Evolutionary conservation across 345 rosid species (phyloP), one percentile per base, ranked within the genome.

Genomic region (Microthlaspi erraticum): DNA sequence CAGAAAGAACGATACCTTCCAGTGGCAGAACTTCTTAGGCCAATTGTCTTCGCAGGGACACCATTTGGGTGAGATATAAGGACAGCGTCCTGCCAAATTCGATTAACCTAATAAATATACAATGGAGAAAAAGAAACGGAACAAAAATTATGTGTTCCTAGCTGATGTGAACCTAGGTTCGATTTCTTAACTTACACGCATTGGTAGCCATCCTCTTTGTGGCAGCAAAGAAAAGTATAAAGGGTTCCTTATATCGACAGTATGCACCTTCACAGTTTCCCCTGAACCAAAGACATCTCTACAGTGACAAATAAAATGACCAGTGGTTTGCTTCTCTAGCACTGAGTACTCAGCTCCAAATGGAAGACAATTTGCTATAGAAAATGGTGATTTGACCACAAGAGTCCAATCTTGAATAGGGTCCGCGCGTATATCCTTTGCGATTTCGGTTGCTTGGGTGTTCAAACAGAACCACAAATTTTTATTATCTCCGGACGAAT

Each of bases 361-460:
- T 46, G 97, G 99, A 81, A 94, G 99, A 79, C 80, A 86, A 71
- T 83, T 89, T 78, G 87, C 70, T 70, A 94, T 75, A 52, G 88
- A 87, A 52, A 94, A 77, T 18, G 99, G 99, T 41, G 99, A 76
- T 76, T 89, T 94, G 64, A 94, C 74, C 70, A 83, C 88, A 75
- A 94, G 80, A 74, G 64, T 81, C 99, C 99, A 94, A 78, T 94
- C 99, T 75, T 89, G 84, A 77, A 91, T 91, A 34, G 96, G 90
- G 77, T 91, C 81, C 2, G 83, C 85, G 61, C 64, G 85, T 10
- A 86, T 79, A 76, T 89, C 97, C 77, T 87, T 91, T 56, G 95
- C 91, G 76, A 94, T 83, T 79, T 89, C 93, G 9, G 83, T 80
- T 34, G 95, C 89, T 78, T 85, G 90, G 73, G 81, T 80, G 79